Conservation (phyloP, 169 alveolate genomes). For the Amoebophrya sp. region DNA sequence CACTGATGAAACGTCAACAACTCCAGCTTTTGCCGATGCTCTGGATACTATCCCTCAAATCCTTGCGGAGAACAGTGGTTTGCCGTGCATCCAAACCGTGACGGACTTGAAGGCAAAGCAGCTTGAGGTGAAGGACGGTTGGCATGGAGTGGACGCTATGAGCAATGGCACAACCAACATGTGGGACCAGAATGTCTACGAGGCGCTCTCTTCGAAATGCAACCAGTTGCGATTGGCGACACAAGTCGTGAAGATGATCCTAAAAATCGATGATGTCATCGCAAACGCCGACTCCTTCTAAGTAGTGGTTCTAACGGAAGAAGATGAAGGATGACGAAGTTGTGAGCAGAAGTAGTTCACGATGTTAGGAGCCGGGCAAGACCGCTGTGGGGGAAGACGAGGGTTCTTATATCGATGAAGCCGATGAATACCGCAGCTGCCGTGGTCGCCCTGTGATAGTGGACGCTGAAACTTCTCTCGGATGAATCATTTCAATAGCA, state of each 20-base stretch:
- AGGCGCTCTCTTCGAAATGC: conserved; percentile 82
- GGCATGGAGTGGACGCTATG: conserved; percentile 45
- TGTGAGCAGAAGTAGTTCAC: too few relatives aligned
- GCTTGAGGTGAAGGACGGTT: not conserved
- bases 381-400: too few relatives aligned
- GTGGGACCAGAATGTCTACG: conserved; percentile 81
- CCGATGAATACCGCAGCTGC: too few relatives aligned
- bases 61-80: conserved; percentile 28
- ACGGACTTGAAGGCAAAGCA: conserved; percentile 26
- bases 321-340: too few relatives aligned
- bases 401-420: too few relatives aligned
- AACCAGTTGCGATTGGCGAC: conserved; percentile 90
- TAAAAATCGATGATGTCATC: conserved; percentile 93
- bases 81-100: conserved; percentile 33
- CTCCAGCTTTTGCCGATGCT: not conserved
- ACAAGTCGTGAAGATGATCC: conserved; percentile 93
- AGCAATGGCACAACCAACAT: conserved; percentile 66
- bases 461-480: too few relatives aligned
- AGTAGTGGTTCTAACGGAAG: not conserved
- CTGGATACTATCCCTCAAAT: conserved; percentile 24
- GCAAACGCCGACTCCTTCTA: not conserved
- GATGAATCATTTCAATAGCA: too few relatives aligned
- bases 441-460: too few relatives aligned
- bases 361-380: too few relatives aligned
- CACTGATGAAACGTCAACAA: too few relatives aligned